Base-by-base conservation (phyloP, 2,329 filamentous ascomycete species). In the Mariannaea elegans region DNA sequence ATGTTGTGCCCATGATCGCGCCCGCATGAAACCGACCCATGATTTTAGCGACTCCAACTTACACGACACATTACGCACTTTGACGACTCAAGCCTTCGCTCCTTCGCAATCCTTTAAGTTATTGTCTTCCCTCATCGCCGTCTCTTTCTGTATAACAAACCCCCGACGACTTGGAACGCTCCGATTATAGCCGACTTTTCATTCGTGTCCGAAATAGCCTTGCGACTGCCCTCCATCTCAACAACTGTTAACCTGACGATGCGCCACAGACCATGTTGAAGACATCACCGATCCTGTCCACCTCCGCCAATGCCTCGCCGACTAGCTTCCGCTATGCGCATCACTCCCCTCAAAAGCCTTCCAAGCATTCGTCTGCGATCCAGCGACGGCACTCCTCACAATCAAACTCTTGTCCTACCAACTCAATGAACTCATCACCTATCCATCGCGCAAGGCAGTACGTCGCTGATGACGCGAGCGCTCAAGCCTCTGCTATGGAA, bases 251-350 rank as follows among this genome's bases (percentile, higher is more conserved):
- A 67, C 64, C 62, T 29, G 73, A 83, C 76, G 74, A 83, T 81
- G 81, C 76, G 76, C 75, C 76, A 76, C 76, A 76, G 78, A 84
- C 76, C 80, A 87, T 87, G 84, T 81, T 86, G 81, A 84, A 83
- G 75, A 84, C 82, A 72, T 86, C 84, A 71, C 83, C 83, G 62
- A 77, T 82, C 66, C 76, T 82, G 71, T 73, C 81, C 72, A 75
- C 76, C 71, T 78, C 82, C 67, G 77, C 81, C 76, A 84, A 80
- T 79, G 79, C 81, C 71, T 85, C 84, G 49, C 82, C 83, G 62
- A 76, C 76, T 68, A 79, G 68, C 75, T 82, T 75, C 73, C 77
- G 67, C 66, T 72, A 74, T 71, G 70, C 71, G 61, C 72, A 68
- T 46, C 57, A 64, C 49, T 71, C 71, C 46, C 65, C 70, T 59